These are phyloP conservation scores for Rusavskia elegans DNA, from an alignment of 495 filamentous ascomycete genomes.

Conservation along the genomic window DNA sequence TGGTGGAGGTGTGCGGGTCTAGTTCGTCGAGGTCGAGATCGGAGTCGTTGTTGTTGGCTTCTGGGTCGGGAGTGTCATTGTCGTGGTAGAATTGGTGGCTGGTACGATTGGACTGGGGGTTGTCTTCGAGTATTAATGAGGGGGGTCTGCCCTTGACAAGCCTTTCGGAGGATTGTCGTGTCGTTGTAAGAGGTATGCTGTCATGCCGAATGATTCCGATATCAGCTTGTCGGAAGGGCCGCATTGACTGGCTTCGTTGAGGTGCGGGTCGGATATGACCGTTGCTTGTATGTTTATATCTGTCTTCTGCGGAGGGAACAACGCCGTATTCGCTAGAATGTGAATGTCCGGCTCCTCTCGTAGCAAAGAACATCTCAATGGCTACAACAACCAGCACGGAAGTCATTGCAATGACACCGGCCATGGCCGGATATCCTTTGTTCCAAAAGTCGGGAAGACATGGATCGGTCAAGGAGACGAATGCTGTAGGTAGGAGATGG, in stretches of 20 bases:
- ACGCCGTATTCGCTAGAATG: conserved; percentile 14
- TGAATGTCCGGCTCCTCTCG: conserved; percentile 34
- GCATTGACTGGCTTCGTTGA: background rate
- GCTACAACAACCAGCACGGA: conserved; percentile 58
- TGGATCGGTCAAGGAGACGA: conserved; percentile 61
- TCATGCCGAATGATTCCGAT: background rate
- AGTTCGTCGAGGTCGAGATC: conserved; percentile 38
- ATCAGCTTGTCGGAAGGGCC: background rate
- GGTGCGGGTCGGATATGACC: background rate
- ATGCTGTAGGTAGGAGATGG: conserved; percentile 69
- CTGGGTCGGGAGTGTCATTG: background rate
- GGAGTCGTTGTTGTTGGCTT: conserved; percentile 12
- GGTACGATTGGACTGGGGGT: background rate
- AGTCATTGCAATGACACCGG: conserved; percentile 63
- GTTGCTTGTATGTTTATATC: background rate
- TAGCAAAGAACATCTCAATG: conserved; percentile 62
- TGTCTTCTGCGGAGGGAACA: background rate
- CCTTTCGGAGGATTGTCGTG: background rate
- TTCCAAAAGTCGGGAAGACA: conserved; percentile 67
- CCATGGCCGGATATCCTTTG: conserved; percentile 54
- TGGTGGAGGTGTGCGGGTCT: conserved; percentile 15
- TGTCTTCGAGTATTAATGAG: background rate
- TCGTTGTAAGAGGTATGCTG: background rate
- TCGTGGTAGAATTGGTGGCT: background rate
- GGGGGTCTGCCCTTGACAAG: background rate